A percentile compares a stretch with the other conserved stretches of the same genome.
phyloP scores from a whole-genome alignment of 192 early-diverging fungal species.

The Entophlyctis helioformis region DNA sequence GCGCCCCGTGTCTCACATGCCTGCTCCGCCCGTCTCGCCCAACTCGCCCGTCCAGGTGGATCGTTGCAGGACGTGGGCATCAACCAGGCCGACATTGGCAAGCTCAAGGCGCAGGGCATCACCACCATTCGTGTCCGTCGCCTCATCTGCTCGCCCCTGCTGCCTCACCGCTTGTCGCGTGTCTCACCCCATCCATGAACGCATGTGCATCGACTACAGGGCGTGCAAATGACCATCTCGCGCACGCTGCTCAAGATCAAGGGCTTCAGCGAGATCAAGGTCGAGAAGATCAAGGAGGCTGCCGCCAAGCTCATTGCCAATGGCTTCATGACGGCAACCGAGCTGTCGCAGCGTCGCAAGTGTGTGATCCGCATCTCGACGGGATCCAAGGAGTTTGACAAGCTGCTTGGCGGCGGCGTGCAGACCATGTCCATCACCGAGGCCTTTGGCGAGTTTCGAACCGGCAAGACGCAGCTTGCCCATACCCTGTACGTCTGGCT shows the following conservation, averaged over 20 bases:
- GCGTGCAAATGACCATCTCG: conserved; percentile 62
- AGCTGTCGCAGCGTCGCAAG: conserved; percentile 34
- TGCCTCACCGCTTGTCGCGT: background rate
- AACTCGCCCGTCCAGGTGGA: conserved; percentile 10
- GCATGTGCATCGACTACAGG: conserved; percentile 20
- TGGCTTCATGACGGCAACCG: conserved; percentile 60
- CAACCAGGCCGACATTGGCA: conserved; percentile 64
- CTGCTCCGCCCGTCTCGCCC: background rate
- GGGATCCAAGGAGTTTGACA: conserved; percentile 67
- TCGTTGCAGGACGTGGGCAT: conserved; percentile 54
- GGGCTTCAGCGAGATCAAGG: conserved; percentile 70
- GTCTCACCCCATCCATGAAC: background rate
- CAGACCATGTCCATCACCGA: conserved; percentile 76
- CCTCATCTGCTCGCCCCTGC: background rate
- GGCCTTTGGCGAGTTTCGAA: conserved; percentile 78
- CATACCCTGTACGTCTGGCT: conserved; percentile 44
- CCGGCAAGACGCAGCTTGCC: conserved; percentile 73
- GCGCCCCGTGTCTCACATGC: background rate
- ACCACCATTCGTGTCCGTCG: conserved; percentile 50
- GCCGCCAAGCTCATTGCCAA: conserved; percentile 46
- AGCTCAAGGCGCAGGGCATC: conserved; percentile 64
- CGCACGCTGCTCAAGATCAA: conserved; percentile 58
- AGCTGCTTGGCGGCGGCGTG: conserved; percentile 66
- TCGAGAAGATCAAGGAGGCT: conserved; percentile 80
- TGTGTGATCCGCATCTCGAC: conserved; percentile 60